Evolutionary conservation across 352 stramenopile species (phyloP), one percentile per base, ranked within the genome.

Genomic region (Globisporangium emineosum): DNA sequence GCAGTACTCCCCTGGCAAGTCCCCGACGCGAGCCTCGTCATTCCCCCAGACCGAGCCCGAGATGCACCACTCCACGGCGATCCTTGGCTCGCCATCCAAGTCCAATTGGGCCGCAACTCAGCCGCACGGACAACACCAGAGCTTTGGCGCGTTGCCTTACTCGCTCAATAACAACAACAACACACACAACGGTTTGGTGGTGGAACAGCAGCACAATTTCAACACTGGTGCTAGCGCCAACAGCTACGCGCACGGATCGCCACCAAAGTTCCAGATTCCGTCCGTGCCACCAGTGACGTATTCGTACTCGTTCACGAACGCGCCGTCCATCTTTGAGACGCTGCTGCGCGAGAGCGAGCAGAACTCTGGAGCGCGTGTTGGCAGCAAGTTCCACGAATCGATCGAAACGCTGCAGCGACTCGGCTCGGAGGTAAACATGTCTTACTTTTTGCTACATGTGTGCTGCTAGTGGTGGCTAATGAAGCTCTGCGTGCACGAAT

Each of bases 261-360:
- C 70, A 6, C 27, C 29, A 23, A 67, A 67, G 50, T 58, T 57
- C 15, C 12, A 49, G 13, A 5, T n/a, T 23, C 3, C 59, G n/a
- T 13, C 47, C 10, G 23, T 37, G 5, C 33, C 62, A 4, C 35
- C 54, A 7, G 35, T 57, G 10, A 47, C 66, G 0, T 68, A 74
- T 19, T 66, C 68, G 0, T 53, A 68, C 6, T 49, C 60, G 5
- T 64, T 50, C 52, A 69, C 81, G 23, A 50, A 56, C n/a, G 13
- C 47, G 8, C 69, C 77, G 2, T 79, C 78, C 5, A 67, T 84
- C 9, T 90, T 88, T 32, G 81, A 88, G 62, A 72, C 77, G 2
- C 42, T 90, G 25, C 25, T 88, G 21, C 73, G 65, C 12, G 72
- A 86, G 49, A 55, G 17, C 17, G 62, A 67, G 10, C 62, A 74